Base-by-base conservation (phyloP, 306 rosid genomes). In the Ceratonia siliqua region DNA sequence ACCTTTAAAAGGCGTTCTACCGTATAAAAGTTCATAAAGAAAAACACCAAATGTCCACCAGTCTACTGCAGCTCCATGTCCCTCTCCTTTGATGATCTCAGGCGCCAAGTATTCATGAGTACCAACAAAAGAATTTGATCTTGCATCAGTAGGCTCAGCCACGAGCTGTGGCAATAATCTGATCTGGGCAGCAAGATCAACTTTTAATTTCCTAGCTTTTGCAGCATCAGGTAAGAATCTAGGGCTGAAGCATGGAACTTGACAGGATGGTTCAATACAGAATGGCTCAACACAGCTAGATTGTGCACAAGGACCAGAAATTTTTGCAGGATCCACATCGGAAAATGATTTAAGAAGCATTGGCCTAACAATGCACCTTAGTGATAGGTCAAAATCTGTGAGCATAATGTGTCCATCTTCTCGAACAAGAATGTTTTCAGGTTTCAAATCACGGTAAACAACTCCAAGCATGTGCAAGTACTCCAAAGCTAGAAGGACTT, bases 21-120 rank as follows among this genome's bases (percentile, higher is more conserved):
- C 96, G 6, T 85, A 92, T 48, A 92, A 76, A 70, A 92, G 93
- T 82, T 92, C 97, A 32, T 89, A 92, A 20, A 92, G 96, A 58
- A 92, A 92, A 65, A 92, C 84, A n/a, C 97, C 97, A 67, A 89
- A 88, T 2, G 97, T 92, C 97, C 97, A 92, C 97, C 97, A 92
- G 79, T 92, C 97, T 62, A 92, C 97, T 6, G 97, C 97, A 33
- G 96, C 96, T 39, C 97, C 97, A 15, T 92, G 97, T 36, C 97
- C 97, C 56, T 88, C 92, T 45, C 93, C 97, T 88, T 88, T 86
- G 87, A 92, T 92, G 68, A 92, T 88, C 92, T 92, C 97, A 0
- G 97, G 97, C 2, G 97, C 97, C 64, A 92, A 74, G 90, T 92
- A 92, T 85, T 92, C 97, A 7, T 92, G 97, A 53, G 97, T 92